phyloP scores from a whole-genome alignment of 1,284 basidiomycete species.

The Wallemia hederae region DNA sequence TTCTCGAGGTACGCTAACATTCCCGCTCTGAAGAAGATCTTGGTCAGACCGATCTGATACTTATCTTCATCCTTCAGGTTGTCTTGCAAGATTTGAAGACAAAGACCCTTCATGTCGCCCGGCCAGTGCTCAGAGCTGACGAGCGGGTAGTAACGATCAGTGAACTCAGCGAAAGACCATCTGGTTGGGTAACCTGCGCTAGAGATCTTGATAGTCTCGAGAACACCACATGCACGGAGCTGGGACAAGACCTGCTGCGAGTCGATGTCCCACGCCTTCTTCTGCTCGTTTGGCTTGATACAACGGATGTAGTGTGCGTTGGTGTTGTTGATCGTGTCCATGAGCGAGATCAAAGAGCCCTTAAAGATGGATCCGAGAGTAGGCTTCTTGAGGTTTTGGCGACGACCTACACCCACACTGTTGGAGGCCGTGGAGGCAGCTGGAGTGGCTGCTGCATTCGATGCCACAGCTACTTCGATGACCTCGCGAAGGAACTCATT shows the following conservation, averaged over 20 bases:
- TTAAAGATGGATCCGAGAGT: slow-evolving; percentile 98
- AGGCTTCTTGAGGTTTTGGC: slow-evolving; percentile 52
- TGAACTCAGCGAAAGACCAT: slow-evolving; percentile 97
- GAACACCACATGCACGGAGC: slow-evolving; percentile 86
- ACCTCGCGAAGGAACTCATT: slow-evolving; percentile 87
- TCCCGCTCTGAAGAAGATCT: slow-evolving; percentile 97
- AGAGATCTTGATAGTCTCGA: slow-evolving; percentile 95
- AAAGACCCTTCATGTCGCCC: slow-evolving; percentile 41
- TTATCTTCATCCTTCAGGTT: slow-evolving; percentile 82
- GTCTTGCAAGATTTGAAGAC: slow-evolving; percentile 49
- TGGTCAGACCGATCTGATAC: slow-evolving; percentile 85
- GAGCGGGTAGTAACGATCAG: slow-evolving; percentile 97
- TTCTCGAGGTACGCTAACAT: slow-evolving; percentile 95
- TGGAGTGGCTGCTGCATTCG: slow-evolving; percentile 21
- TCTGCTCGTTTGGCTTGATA: slow-evolving; percentile 96
- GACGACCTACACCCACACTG: slow-evolving; percentile 24
- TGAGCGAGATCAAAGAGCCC: slow-evolving; percentile 65
- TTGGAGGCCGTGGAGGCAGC: slow-evolving; percentile 20
- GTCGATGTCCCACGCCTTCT: slow-evolving; percentile 86
- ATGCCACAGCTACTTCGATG: slow-evolving; percentile 55
- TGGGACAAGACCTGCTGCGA: slow-evolving; percentile 89
- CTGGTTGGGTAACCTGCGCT: slow-evolving; percentile 97
- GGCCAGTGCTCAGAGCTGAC: slow-evolving; percentile 59
- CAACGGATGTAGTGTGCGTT: slow-evolving; percentile 99
- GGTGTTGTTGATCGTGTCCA: slow-evolving; percentile 90